Evolutionary conservation across 2,329 filamentous ascomycete genomes (phyloP).

Genomic region (Cladophialophora bantiana): DNA sequence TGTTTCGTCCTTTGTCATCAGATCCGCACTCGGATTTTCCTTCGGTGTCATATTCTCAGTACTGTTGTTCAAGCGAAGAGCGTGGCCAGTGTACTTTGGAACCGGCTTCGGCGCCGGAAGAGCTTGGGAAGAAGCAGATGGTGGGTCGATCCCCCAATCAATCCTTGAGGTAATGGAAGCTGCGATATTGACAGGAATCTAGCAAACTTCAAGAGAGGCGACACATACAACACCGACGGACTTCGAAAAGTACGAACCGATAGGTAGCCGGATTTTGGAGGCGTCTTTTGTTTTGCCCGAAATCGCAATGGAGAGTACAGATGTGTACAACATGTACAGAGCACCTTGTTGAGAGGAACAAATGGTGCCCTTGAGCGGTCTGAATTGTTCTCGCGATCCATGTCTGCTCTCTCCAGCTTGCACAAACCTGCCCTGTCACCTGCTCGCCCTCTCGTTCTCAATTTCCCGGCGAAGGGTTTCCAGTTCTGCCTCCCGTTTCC

Average conservation of each 20-base stretch:
- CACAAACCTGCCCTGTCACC: slow-evolving; percentile 34
- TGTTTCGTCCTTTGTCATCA: slow-evolving; percentile 95
- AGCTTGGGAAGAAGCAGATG: slow-evolving; percentile 98
- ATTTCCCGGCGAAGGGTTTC: slow-evolving; percentile 80
- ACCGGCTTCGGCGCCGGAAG: slow-evolving; percentile 94
- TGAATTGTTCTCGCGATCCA: slow-evolving; percentile 7
- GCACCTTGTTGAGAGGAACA: slow-evolving; percentile 18
- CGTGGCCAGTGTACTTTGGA: slow-evolving; percentile 96
- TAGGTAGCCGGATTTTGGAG: slow-evolving; percentile 30
- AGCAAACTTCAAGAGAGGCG: slow-evolving; percentile 42
- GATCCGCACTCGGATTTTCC: slow-evolving; percentile 91
- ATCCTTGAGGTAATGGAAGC: not conserved
- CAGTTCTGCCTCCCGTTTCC: slow-evolving; percentile 75
- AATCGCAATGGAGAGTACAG: slow-evolving; percentile 31
- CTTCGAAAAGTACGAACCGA: slow-evolving; percentile 41
- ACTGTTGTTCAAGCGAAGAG: slow-evolving; percentile 95
- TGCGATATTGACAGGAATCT: slow-evolving; percentile 22
- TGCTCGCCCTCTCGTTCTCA: slow-evolving; percentile 77
- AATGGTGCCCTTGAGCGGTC: slow-evolving; percentile 12
- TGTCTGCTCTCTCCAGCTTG: slow-evolving; percentile 9
- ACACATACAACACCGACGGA: slow-evolving; percentile 38
- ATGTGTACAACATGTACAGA: slow-evolving; percentile 35
- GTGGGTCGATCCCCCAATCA: slow-evolving; percentile 53
- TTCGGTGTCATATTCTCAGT: slow-evolving; percentile 99
- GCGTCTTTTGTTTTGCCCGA: slow-evolving; percentile 10